A percentile compares a stretch with the other conserved stretches of the same genome.
Evolutionary conservation across 192 early-diverging fungal species (phyloP).

Genomic region (Pilobolus umbonatus): DNA sequence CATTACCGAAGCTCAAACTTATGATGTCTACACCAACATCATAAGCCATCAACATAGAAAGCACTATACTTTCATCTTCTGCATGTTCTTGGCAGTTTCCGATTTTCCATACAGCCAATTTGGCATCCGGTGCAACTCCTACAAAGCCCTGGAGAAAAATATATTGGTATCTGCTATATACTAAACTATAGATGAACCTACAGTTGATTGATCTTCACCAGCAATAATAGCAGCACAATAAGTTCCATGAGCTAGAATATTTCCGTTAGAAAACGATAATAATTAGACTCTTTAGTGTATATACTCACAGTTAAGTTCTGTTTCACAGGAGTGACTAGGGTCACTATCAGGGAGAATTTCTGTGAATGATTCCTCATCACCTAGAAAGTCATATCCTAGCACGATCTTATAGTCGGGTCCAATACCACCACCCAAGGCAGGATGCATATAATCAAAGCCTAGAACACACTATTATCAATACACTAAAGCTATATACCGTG

Average conservation of each 20-base stretch:
- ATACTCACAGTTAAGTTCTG: not conserved
- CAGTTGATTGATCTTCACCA: constrained; percentile 35
- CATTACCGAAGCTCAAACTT: constrained; percentile 79
- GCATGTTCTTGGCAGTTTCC: constrained; percentile 70
- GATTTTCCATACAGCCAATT: constrained; percentile 72
- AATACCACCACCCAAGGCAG: constrained; percentile 64
- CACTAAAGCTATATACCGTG: not conserved
- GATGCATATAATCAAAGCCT: constrained; percentile 57
- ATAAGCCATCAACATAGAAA: constrained; percentile 66
- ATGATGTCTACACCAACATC: constrained; percentile 66
- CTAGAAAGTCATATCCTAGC: constrained; percentile 63
- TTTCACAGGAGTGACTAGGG: constrained; percentile 39
- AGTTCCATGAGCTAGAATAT: constrained; percentile 55
- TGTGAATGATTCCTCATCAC: constrained; percentile 36
- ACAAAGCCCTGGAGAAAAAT: constrained; percentile 31
- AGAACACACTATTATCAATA: not conserved
- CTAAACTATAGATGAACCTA: not conserved
- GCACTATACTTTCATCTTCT: constrained; percentile 65
- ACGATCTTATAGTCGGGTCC: constrained; percentile 52
- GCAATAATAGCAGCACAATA: constrained; percentile 61
- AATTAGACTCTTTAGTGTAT: no score
- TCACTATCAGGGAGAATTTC: constrained; percentile 27
- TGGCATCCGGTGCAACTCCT: constrained; percentile 64
- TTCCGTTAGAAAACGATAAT: not conserved
- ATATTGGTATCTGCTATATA: not conserved